These are phyloP conservation scores for Hypoxylon sp. DNA, from an alignment of 2,329 filamentous ascomycete genomes.

Conservation along the genomic window DNA sequence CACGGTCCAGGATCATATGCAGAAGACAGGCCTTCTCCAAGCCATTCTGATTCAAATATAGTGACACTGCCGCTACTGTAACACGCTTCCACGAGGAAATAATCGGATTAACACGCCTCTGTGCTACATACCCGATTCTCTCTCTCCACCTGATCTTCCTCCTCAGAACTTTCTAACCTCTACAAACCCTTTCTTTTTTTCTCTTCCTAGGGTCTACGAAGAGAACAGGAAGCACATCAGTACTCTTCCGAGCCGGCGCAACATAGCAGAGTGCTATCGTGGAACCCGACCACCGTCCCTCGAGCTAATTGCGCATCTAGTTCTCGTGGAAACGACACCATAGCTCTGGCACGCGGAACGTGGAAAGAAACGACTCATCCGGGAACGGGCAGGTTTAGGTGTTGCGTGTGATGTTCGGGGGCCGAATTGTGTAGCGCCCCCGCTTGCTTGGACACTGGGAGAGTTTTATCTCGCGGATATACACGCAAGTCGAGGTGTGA, in stretches of 20 bases:
- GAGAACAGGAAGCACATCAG: constrained; percentile 42
- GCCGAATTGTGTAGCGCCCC: constrained; percentile 59
- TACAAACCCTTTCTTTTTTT: constrained; percentile 20
- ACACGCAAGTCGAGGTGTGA: constrained; percentile 54
- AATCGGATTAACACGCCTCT: constrained; percentile 49
- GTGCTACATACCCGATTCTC: constrained; percentile 49
- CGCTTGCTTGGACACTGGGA: constrained; percentile 58
- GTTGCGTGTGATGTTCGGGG: constrained; percentile 61
- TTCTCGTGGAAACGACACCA: constrained; percentile 39
- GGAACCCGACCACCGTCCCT: constrained; percentile 45
- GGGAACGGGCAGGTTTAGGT: constrained; percentile 58
- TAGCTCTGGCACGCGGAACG: constrained; percentile 49
- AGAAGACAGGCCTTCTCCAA: constrained; percentile 52
- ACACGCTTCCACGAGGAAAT: constrained; percentile 52
- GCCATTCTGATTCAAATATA: constrained; percentile 50
- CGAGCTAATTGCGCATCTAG: constrained; percentile 45
- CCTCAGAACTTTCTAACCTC: constrained; percentile 35
- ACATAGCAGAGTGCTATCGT: constrained; percentile 48
- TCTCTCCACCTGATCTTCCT: constrained; percentile 34
- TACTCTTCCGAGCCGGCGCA: constrained; percentile 46
- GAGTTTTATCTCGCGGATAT: constrained; percentile 54
- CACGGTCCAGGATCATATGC: constrained; percentile 52
- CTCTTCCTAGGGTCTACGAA: constrained; percentile 23
- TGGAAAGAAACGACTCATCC: constrained; percentile 49
- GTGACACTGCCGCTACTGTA: constrained; percentile 53